Conservation (phyloP, 1,284 basidiomycete species). For the Trichosporon ovoides region DNA sequence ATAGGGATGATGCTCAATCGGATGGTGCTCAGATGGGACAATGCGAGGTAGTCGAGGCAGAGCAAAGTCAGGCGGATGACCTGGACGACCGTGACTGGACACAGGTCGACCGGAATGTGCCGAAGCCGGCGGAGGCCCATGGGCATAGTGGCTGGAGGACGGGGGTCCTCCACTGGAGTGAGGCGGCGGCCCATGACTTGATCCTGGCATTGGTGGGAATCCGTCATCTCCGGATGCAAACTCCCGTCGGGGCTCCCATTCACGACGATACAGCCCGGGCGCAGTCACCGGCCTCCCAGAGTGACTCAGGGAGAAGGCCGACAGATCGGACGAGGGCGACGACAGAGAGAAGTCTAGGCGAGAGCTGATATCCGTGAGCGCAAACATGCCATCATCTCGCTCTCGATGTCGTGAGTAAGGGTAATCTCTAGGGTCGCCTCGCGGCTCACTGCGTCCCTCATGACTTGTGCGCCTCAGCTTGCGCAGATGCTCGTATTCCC, state of each 20-base stretch:
- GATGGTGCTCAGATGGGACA: slow-evolving; percentile 4
- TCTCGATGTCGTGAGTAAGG: background rate
- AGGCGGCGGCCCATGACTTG: background rate
- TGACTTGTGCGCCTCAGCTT: slow-evolving; percentile 10
- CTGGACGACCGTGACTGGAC: background rate
- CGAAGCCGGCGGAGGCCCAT: background rate
- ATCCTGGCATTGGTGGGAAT: slow-evolving; percentile 11
- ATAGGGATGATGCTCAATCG: slow-evolving; percentile 7
- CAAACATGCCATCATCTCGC: slow-evolving; percentile 9
- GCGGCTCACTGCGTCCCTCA: background rate
- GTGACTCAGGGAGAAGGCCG: slow-evolving; percentile 33
- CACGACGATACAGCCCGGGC: slow-evolving; percentile 6
- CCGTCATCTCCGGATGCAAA: slow-evolving; percentile 22
- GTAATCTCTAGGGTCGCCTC: background rate
- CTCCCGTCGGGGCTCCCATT: slow-evolving; percentile 10
- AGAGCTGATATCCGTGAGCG: slow-evolving; percentile 11
- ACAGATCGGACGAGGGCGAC: slow-evolving; percentile 32
- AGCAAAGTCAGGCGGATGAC: slow-evolving; percentile 7
- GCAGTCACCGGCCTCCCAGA: slow-evolving; percentile 7
- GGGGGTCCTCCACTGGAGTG: background rate
- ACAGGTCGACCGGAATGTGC: background rate
- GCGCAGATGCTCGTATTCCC: slow-evolving; percentile 8
- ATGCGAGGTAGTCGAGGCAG: slow-evolving; percentile 16
- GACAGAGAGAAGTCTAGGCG: slow-evolving; percentile 16
- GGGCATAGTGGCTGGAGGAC: background rate